Evolutionary conservation across 2,329 filamentous ascomycete species (phyloP).

Genomic region (Diplocarpon mali): DNA sequence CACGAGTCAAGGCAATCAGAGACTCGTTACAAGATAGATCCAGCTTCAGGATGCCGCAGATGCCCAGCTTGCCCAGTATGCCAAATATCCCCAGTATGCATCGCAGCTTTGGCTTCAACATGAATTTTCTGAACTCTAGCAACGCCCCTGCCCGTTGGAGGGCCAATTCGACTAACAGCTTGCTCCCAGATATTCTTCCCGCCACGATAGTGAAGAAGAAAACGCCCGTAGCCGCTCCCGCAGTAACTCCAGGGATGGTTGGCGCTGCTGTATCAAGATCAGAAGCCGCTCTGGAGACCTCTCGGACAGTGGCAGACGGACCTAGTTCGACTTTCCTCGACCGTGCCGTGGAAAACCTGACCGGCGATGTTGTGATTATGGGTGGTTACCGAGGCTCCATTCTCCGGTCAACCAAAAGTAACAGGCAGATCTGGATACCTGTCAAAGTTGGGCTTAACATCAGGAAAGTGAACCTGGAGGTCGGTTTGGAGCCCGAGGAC

Average conservation of each 20-base stretch:
- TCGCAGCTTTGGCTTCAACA: conserved; percentile 30
- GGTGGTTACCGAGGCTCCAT: conserved; percentile 87
- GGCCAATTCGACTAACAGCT: conserved; percentile 17
- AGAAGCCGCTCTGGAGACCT: conserved; percentile 10
- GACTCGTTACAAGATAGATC: conserved; percentile 76
- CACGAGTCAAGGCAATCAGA: conserved; percentile 77
- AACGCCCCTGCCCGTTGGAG: conserved; percentile 18
- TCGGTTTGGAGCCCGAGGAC: conserved; percentile 70
- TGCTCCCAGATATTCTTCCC: conserved; percentile 21
- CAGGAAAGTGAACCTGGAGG: conserved; percentile 81
- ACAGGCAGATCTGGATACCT: conserved; percentile 87
- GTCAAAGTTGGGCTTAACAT: conserved; percentile 88
- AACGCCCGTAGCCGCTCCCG: conserved; percentile 9
- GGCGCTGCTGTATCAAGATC: conserved; percentile 12
- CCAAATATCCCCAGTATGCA: conserved; percentile 33
- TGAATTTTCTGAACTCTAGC: conserved; percentile 24
- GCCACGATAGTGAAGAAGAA: conserved; percentile 16
- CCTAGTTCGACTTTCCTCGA: conserved; percentile 30
- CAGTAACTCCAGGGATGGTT: conserved; percentile 14
- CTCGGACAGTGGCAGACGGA: conserved; percentile 31
- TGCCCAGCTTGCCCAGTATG: conserved; percentile 41
- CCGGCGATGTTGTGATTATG: conserved; percentile 77
- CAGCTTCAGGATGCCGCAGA: conserved; percentile 58
- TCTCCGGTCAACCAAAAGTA: conserved; percentile 69
- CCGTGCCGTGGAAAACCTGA: conserved; percentile 54